Base-by-base conservation (phyloP, 2,329 filamentous ascomycete species). In the Ustulina deusta region DNA sequence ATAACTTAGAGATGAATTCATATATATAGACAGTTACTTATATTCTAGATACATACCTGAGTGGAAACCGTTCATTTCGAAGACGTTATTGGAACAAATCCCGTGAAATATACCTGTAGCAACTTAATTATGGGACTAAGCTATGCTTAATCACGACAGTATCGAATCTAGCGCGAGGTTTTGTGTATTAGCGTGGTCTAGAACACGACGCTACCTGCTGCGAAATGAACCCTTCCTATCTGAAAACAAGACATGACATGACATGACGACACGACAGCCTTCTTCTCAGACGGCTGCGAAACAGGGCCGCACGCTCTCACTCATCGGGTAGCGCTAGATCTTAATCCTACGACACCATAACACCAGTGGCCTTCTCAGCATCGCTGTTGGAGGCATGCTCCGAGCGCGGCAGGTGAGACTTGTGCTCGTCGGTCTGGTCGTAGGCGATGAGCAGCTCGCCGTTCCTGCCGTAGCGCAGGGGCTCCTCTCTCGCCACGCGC, bases 381-480 rank as follows among this genome's bases (percentile, higher is more conserved):
- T 63, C 67, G 36, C 68, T 70, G 32, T 68, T 69, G 1, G 67
- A 70, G 1, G 38, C 40, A 27, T 54, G 42, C 60, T 74, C 72
- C 29, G 29, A 59, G 59, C 72, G 69, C 27, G 48, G 52, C 15
- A 73, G 34, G 52, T 73, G 75, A 9, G 71, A 66, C 72, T 77
- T 78, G 66, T 77, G 75, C 69, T 84, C 83, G 11, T 81, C 81
- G 11, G 75, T 76, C 60, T 83, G 79, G 22, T 82, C 80, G 56
- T 83, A 79, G 2, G 80, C 74, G 46, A 87, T 83, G 49, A 89
- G 81, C 49, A 87, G 76, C 76, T 89, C 85, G 69, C 87, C 87
- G 65, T 89, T 82, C 81, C 86, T 87, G 67, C 86, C 87, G 72
- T 89, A 89, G 42, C 85, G 82, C 5, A 80, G 81, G 0, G 87